These are phyloP conservation scores for Xylaria longipes DNA, from an alignment of 495 filamentous ascomycete species.

Conservation along the genomic window DNA sequence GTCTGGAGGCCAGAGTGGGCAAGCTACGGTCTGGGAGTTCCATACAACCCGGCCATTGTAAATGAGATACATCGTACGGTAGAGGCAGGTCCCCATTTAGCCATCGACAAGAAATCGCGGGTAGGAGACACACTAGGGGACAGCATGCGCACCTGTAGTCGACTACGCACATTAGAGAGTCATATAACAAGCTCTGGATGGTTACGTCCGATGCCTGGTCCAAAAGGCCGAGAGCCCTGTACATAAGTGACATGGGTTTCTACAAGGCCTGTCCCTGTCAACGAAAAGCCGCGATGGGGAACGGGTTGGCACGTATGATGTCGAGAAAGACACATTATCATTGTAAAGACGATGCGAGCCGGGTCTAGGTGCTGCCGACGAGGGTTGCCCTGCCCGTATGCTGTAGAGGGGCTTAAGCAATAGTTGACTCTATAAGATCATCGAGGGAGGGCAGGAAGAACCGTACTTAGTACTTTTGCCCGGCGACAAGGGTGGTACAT, in stretches of 20 bases:
- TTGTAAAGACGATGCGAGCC: constrained; percentile 12
- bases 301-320: constrained; percentile 22
- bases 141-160: constrained; percentile 6
- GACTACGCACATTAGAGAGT: background rate
- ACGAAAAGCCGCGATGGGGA: constrained; percentile 21
- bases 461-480: constrained; percentile 8
- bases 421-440: constrained; percentile 14
- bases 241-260: constrained; percentile 12
- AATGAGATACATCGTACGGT: constrained; percentile 22
- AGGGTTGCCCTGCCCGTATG: background rate
- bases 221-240: constrained; percentile 14
- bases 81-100: constrained; percentile 19
- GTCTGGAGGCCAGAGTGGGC: constrained; percentile 12
- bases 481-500: constrained; percentile 11
- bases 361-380: constrained; percentile 11
- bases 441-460: background rate
- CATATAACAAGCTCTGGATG: constrained; percentile 6
- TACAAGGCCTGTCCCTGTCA: constrained; percentile 20
- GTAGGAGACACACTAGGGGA: constrained; percentile 19
- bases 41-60: constrained; percentile 7
- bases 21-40: constrained; percentile 15
- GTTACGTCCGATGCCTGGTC: constrained; percentile 11
- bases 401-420: constrained; percentile 12
- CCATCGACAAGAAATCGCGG: constrained; percentile 12
- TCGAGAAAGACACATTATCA: background rate